phyloP scores from a whole-genome alignment of 2,329 filamentous ascomycete genomes.

The Penicillium psychrosexuale region DNA sequence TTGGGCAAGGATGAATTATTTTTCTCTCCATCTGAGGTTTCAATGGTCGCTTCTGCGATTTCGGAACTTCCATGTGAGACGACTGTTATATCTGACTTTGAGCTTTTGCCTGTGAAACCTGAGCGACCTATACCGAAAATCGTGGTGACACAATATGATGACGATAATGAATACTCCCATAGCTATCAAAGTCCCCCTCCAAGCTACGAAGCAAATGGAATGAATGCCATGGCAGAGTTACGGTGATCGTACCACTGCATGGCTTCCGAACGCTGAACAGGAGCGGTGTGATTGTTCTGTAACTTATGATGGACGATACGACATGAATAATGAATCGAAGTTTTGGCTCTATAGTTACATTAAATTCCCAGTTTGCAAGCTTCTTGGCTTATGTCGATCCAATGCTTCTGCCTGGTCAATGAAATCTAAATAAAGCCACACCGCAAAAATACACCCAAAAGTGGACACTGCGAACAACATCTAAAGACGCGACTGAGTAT shows the following conservation, averaged over 20 bases:
- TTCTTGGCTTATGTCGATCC: background rate
- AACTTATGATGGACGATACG: background rate
- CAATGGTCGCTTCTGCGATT: background rate
- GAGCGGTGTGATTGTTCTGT: background rate
- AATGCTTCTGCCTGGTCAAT: background rate
- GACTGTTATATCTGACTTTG: background rate
- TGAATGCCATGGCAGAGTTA: background rate
- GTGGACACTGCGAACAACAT: background rate
- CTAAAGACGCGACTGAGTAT: background rate
- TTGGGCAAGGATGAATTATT: background rate
- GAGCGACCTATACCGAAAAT: conserved; percentile 3
- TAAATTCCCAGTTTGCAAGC: background rate
- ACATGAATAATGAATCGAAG: background rate
- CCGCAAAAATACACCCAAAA: background rate
- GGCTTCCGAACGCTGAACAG: background rate
- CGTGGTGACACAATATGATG: conserved; percentile 4
- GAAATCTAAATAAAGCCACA: background rate
- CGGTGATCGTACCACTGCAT: background rate
- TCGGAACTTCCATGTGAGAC: background rate
- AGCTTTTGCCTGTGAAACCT: background rate
- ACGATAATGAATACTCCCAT: background rate
- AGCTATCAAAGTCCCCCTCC: background rate
- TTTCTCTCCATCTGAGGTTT: background rate
- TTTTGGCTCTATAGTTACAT: background rate
- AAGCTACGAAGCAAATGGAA: background rate